Percentiles rank a stretch among this genome's conserved stretches.
Conservation (phyloP, 129 eudicot genomes). For the Flaveria brownii region DNA sequence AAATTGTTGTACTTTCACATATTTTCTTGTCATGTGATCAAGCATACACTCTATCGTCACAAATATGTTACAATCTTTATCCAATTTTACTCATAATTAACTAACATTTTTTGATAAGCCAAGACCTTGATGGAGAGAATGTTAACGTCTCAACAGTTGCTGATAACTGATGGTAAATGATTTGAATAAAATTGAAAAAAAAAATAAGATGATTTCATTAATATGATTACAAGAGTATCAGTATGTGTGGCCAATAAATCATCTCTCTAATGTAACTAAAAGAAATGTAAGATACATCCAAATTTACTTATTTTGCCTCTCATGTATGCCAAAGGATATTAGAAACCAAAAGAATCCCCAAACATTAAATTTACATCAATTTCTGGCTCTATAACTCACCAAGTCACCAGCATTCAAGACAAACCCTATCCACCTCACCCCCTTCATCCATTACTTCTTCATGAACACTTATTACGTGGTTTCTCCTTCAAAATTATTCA, state of each 20-base stretch:
- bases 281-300: background rate
- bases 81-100: background rate
- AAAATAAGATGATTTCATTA: background rate
- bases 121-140: constrained; percentile 13
- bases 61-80: background rate
- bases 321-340: background rate
- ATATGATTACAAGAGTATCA: background rate
- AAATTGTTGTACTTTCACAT: background rate
- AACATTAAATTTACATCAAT: background rate
- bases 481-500: background rate
- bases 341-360: background rate
- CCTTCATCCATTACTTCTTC: constrained; percentile 3
- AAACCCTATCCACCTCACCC: background rate
- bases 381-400: background rate
- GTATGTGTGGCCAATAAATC: background rate
- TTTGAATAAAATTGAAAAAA: background rate
- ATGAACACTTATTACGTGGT: background rate
- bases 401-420: background rate
- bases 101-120: background rate
- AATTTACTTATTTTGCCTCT: background rate
- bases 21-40: background rate
- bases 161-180: background rate
- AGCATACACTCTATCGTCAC: background rate
- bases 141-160: constrained; percentile 3
- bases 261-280: background rate